Conservation (phyloP, 164 flowering plant genomes). For the Vitis riparia region DNA sequence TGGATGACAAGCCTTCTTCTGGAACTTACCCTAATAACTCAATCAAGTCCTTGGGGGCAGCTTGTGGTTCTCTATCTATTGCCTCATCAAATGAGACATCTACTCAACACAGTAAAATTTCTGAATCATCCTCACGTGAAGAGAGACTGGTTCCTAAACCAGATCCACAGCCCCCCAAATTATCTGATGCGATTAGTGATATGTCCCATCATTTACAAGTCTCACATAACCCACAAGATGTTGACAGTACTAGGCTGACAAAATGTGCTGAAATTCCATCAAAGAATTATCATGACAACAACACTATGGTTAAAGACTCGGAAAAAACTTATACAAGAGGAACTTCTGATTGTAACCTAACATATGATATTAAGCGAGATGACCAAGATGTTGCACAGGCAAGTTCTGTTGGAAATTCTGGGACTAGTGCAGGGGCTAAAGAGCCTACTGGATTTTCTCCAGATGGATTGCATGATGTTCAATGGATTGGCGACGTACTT, state of each 20-base stretch:
- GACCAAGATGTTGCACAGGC: slow-evolving; percentile 27
- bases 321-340: slow-evolving; percentile 17
- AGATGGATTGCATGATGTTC: slow-evolving; percentile 38
- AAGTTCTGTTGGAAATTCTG: slow-evolving; percentile 26
- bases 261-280: slow-evolving; percentile 26
- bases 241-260: slow-evolving; percentile 13
- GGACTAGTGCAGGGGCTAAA: slow-evolving; percentile 14
- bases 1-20: slow-evolving; percentile 24
- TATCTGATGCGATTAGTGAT: slow-evolving; percentile 14
- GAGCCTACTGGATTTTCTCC: slow-evolving; percentile 28
- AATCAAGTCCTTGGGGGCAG: slow-evolving; percentile 20
- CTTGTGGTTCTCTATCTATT: slow-evolving; percentile 16
- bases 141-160: slow-evolving; percentile 23
- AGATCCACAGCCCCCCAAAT: slow-evolving; percentile 20
- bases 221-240: slow-evolving; percentile 14
- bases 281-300: slow-evolving; percentile 17
- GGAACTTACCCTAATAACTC: slow-evolving; percentile 18
- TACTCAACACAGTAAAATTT: slow-evolving; percentile 16
- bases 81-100: slow-evolving; percentile 26
- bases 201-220: slow-evolving; percentile 22
- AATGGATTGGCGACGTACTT: slow-evolving; percentile 66
- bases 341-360: slow-evolving; percentile 20
- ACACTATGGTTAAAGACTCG: neutral
- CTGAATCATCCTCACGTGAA: slow-evolving; percentile 23
- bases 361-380: slow-evolving; percentile 22